Base-by-base conservation (phyloP, 805 yeast genomes). In the Deakozyma indianensis region DNA sequence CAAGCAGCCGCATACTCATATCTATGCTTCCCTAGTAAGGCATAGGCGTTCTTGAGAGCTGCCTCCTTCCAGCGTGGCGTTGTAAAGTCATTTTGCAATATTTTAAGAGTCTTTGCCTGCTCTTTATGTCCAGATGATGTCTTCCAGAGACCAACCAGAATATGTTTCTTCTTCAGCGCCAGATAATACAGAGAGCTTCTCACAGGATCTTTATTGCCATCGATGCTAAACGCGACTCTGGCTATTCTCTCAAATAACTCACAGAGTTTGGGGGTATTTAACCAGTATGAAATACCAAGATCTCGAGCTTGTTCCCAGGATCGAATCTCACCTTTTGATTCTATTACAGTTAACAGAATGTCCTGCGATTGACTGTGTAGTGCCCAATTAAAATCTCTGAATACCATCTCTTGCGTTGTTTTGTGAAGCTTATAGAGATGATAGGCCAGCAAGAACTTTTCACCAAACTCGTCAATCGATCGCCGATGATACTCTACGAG, bases 21-120 rank as follows among this genome's bases (percentile, higher is more conserved):
- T 38, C 97, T 67, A 60, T 88, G 98, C 56, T 86, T 86, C 50
- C 96, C 84, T 51, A 92, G 61, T 40, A 90, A 65, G 0, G 85
- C 97, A 67, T 77, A 90, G 0, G 97, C 97, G 63, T 90, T 90
- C 56, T 92, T 92, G 54, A 78, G 62, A 0, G 97, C 96, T 1
- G 96, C 96, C 0, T 83, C 70, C 53, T 69, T 75, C 96, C 96
- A 88, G 43, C 96, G 68, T 15, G 71, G 70, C 45, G 78, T 75
- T 3, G 66, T 63, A 59, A 88, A 90, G 56, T 92, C 92, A 57
- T 88, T 81, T 20, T 69, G 67, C 53, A 90, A 66, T 54, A 90
- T 83, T 55, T 71, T 80, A 43, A 85, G 52, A 78, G 90, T 83
- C 57, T 88, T 90, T 29, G 73, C 77, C 53, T 80, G 86, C 56